These are phyloP conservation scores for Colletotrichum graminicola DNA, from an alignment of 2,329 filamentous ascomycete genomes.

Conservation along the genomic window DNA sequence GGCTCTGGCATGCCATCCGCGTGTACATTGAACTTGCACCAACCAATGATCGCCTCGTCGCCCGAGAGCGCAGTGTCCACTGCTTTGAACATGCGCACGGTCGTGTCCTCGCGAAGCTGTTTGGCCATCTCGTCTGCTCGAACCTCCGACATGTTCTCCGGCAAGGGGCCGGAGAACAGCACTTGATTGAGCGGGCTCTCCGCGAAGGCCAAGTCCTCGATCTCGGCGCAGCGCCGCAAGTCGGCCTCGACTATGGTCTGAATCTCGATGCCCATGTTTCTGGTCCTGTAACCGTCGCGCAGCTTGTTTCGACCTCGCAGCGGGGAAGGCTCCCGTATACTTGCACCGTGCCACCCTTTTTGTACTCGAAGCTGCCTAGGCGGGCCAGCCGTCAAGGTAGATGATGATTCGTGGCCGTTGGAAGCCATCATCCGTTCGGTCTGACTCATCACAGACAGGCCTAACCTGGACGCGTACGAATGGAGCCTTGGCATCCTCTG, in stretches of 20 bases:
- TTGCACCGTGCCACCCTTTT: slow-evolving; percentile 2
- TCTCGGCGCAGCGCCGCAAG: slow-evolving; percentile 38
- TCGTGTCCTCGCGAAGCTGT: slow-evolving; percentile 36
- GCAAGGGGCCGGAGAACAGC: slow-evolving; percentile 49
- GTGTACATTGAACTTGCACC: slow-evolving; percentile 53
- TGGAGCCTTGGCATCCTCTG: background rate
- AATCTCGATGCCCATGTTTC: slow-evolving; percentile 39
- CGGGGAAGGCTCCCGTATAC: background rate
- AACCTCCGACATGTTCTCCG: slow-evolving; percentile 43
- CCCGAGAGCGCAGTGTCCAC: slow-evolving; percentile 41
- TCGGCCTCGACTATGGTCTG: slow-evolving; percentile 30
- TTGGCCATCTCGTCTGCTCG: slow-evolving; percentile 45
- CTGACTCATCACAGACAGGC: slow-evolving; percentile 29
- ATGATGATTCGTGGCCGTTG: background rate
- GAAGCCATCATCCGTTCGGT: background rate
- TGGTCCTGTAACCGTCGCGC: background rate
- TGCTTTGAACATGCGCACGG: slow-evolving; percentile 35
- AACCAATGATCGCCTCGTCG: slow-evolving; percentile 50
- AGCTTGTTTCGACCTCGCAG: background rate
- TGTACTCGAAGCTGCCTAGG: background rate
- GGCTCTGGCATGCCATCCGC: slow-evolving; percentile 46
- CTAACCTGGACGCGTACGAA: too few species aligned
- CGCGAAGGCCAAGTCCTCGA: slow-evolving; percentile 31
- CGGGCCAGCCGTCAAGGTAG: background rate
- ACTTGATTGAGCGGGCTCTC: slow-evolving; percentile 26